Evolutionary conservation across 805 yeast genomes (phyloP).

Genomic region (Komagataella mondaviorum): DNA sequence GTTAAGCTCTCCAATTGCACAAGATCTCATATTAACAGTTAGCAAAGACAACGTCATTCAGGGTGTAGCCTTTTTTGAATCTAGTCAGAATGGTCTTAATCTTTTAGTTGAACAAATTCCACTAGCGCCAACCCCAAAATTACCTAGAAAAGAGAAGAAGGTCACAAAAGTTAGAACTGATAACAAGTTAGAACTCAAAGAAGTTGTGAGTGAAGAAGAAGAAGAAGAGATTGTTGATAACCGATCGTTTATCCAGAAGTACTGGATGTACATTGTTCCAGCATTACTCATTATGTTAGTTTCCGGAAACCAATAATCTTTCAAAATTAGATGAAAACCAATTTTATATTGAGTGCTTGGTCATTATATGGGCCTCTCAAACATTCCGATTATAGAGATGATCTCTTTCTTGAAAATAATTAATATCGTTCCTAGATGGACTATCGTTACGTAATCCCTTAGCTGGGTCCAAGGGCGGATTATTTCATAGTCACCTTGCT

Average conservation of each 20-base stretch:
- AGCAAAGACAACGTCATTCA: background rate
- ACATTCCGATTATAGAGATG: too few species aligned
- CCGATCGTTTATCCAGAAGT: conserved; percentile 40
- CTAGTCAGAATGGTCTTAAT: background rate
- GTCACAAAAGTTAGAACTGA: background rate
- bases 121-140: conserved; percentile 1
- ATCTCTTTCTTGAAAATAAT: too few species aligned
- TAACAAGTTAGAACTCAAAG: conserved; percentile 3
- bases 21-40: background rate
- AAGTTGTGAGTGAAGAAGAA: conserved; percentile 1
- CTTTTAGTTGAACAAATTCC: background rate
- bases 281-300: conserved; percentile 26
- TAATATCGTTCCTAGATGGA: too few species aligned
- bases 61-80: background rate
- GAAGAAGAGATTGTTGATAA: conserved; percentile 5
- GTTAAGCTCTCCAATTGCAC: background rate
- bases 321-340: background rate
- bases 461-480: background rate
- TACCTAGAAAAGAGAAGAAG: conserved; percentile 8
- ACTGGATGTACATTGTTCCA: conserved; percentile 51
- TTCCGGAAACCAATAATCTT: conserved; percentile 1
- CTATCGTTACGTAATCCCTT: background rate
- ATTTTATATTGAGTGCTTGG: too few species aligned
- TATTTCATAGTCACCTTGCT: background rate
- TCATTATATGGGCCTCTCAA: too few species aligned